Evolutionary conservation across 2,329 filamentous ascomycete genomes (phyloP), one percentile per base, ranked within the genome.

Genomic region (Whalleya microplaca): DNA sequence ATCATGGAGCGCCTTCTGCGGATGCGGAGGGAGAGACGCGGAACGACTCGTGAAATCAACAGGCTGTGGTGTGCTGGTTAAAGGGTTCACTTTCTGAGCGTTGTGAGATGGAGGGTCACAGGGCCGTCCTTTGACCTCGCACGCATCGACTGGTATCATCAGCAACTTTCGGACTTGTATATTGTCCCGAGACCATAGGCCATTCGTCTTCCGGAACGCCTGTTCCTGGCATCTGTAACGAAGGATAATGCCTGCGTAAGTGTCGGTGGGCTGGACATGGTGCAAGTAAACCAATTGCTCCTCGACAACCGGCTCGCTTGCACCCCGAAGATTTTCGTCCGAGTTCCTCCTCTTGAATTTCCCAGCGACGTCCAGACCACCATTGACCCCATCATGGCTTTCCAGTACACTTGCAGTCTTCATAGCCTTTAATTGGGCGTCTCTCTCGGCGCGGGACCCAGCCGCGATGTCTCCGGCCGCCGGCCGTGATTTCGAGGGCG

Each of bases 111-210:
- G 84, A 2, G 80, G 72, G n/a, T 84, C 80, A 67, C 84, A 87
- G 16, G 83, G 83, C 48, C 86, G 83, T 27, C 94, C 92, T 69
- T 92, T 95, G 42, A 93, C 80, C 42, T 89, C 87, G 72, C 94
- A 98, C 41, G 91, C 89, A 72, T 96, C 93, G 3, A 98, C 91
- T 0, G 95, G 95, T 50, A 99, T 78, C 8, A 93, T 82, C 16
- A 99, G 82, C 62, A 85, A 88, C 67, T 91, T 91, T 56, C 93
- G 87, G 46, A 87, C 85, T 71, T 97, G 94, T 37, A 98, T 89
- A 61, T 86, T 92, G 70, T 98, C 95, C 62, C 92, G 91, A 6
- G 92, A 91, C 95, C 95, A 99, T 68, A 99, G 86, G 10, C 95
- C 86, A 71, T 99, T 99, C 41, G 92, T 87, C 71, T 91, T 95